phyloP scores from a whole-genome alignment of 495 filamentous ascomycete species.

The Rhizodiscina lignyota region DNA sequence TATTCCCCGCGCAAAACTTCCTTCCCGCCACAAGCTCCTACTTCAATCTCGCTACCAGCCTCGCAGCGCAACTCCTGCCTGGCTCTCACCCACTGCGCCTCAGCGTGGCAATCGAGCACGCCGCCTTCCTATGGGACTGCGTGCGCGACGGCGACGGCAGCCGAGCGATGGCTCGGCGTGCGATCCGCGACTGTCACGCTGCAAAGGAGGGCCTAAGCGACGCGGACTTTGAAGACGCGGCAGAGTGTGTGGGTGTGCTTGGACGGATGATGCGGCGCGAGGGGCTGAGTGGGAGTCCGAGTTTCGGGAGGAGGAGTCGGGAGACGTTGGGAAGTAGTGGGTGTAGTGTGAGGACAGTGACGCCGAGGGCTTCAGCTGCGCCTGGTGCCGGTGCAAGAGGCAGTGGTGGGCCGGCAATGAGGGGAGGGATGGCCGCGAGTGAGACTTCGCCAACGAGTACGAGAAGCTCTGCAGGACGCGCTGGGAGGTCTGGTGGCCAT shows the following conservation, averaged over 20 bases:
- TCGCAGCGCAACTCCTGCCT: slow-evolving; percentile 59
- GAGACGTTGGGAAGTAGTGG: too few species aligned
- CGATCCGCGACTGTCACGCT: slow-evolving; percentile 82
- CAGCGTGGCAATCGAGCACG: slow-evolving; percentile 81
- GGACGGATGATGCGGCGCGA: slow-evolving; percentile 27
- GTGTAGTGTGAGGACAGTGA: too few species aligned
- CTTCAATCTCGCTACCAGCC: slow-evolving; percentile 61
- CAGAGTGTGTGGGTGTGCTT: slow-evolving; percentile 27
- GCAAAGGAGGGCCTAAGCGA: slow-evolving; percentile 84
- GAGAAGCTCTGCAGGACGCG: too few species aligned
- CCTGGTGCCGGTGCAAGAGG: not conserved
- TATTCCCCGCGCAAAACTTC: slow-evolving; percentile 68
- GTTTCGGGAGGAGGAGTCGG: too few species aligned
- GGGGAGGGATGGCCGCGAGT: too few species aligned
- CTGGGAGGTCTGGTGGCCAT: too few species aligned
- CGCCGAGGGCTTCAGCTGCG: not conserved
- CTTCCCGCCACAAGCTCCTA: slow-evolving; percentile 61
- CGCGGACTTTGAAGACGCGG: slow-evolving; percentile 40
- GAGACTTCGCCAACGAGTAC: too few species aligned
- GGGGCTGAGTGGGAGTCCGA: slow-evolving; percentile 13
- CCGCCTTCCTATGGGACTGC: slow-evolving; percentile 92
- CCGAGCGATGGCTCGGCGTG: slow-evolving; percentile 57
- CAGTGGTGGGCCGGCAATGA: too few species aligned
- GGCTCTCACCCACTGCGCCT: slow-evolving; percentile 82
- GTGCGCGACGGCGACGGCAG: slow-evolving; percentile 62